Evolutionary conservation across 1,139 yeast genomes (phyloP).

Genomic region (Hemisphaericaspora xylanilytica): DNA sequence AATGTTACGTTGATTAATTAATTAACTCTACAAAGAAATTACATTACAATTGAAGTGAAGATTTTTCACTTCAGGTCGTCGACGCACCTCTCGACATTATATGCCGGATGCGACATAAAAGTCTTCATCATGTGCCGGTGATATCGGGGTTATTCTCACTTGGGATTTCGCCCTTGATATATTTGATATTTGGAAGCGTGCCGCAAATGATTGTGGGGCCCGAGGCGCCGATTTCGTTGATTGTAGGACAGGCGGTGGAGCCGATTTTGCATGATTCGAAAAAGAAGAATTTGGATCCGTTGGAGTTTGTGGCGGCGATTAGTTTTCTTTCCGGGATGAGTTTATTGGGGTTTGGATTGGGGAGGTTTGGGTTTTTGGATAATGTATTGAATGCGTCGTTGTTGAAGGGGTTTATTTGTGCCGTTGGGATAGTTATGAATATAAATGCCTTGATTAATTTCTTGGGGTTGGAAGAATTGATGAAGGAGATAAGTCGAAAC

Average conservation of each 20-base stretch:
- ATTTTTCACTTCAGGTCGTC: too few relatives aligned
- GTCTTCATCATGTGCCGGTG: constrained; percentile 86
- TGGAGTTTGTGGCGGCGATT: constrained; percentile 69
- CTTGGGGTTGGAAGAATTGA: constrained; percentile 56
- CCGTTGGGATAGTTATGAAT: constrained; percentile 90
- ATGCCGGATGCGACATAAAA: too few relatives aligned
- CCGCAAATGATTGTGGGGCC: constrained; percentile 98
- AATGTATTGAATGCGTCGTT: constrained; percentile 81
- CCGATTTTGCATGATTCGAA: constrained; percentile 54
- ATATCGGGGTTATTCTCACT: constrained; percentile 79
- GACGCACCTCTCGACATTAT: too few relatives aligned
- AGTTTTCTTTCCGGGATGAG: constrained; percentile 78
- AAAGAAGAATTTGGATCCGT: constrained; percentile 46
- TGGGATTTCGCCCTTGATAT: constrained; percentile 80
- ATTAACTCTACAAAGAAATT: too few relatives aligned
- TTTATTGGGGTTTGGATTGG: constrained; percentile 72
- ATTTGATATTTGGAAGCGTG: constrained; percentile 82
- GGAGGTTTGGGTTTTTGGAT: constrained; percentile 85
- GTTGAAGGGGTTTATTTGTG: constrained; percentile 84
- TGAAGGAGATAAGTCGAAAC: constrained; percentile 32
- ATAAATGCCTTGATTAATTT: constrained; percentile 73
- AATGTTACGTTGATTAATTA: too few relatives aligned
- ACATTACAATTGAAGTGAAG: too few relatives aligned
- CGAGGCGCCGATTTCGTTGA: constrained; percentile 87
- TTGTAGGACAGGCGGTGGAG: constrained; percentile 90